Evolutionary conservation across 2,329 filamentous ascomycete species (phyloP).

Genomic region (Venturia oleaginea): DNA sequence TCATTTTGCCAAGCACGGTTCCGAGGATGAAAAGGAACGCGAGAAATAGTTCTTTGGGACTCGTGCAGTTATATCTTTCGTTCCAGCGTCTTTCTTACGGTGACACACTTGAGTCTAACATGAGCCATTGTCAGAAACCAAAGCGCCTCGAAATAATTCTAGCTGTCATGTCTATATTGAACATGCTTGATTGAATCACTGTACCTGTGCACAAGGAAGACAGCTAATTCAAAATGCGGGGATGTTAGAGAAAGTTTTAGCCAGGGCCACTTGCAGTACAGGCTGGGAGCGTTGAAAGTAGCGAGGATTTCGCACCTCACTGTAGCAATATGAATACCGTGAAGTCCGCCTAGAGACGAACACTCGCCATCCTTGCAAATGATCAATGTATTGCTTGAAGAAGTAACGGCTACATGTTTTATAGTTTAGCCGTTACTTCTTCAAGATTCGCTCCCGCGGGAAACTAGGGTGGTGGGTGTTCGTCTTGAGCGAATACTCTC

Average conservation of each 20-base stretch:
- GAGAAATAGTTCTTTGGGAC: background rate
- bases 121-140: background rate
- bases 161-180: background rate
- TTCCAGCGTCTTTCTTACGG: background rate
- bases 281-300: background rate
- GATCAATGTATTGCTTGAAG: no score
- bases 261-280: background rate
- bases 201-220: background rate
- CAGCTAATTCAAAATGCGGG: background rate
- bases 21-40: background rate
- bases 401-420: no score
- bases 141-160: background rate
- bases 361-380: no score
- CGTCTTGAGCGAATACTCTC: no score
- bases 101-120: background rate
- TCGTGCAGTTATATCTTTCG: background rate
- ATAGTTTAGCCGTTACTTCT: no score
- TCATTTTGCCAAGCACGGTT: background rate
- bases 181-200: background rate
- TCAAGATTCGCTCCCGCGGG: no score
- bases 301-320: background rate
- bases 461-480: no score
- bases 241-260: background rate
- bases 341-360: no score
- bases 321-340: background rate